Percentiles rank a stretch among this genome's conserved stretches.
Conservation (phyloP, 2,329 filamentous ascomycete species). For the Trichoderma breve region DNA sequence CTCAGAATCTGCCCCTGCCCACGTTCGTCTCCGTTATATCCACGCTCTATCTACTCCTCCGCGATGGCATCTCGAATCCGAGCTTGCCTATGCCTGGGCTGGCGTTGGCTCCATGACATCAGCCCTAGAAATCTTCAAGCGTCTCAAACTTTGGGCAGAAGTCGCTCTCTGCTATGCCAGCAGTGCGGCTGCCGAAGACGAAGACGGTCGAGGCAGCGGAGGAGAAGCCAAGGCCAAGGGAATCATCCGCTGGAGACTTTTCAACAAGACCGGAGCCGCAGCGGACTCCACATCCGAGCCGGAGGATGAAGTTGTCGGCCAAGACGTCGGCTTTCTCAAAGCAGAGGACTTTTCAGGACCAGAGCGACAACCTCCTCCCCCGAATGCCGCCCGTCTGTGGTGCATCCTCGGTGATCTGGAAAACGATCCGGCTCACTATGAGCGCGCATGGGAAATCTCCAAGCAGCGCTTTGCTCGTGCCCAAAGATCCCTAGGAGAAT, state of each 20-base stretch:
- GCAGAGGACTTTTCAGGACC: conserved; percentile 56
- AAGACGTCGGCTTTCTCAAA: conserved; percentile 57
- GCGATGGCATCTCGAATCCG: conserved; percentile 90
- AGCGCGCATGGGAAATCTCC: conserved; percentile 85
- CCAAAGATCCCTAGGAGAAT: conserved; percentile 80
- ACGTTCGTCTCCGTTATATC: conserved; percentile 76
- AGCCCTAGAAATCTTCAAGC: conserved; percentile 92
- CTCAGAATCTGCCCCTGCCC: conserved; percentile 73
- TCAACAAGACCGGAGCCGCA: conserved; percentile 55
- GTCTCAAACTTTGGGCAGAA: conserved; percentile 91
- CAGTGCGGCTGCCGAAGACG: conserved; percentile 56
- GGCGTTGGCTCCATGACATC: conserved; percentile 82
- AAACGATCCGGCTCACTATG: conserved; percentile 69
- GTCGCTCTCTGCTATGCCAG: conserved; percentile 83
- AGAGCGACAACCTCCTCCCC: conserved; percentile 66
- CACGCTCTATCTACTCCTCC: conserved; percentile 81
- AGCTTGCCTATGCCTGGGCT: conserved; percentile 91
- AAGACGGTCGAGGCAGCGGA: conserved; percentile 51
- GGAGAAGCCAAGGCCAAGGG: conserved; percentile 77
- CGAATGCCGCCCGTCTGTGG: conserved; percentile 82
- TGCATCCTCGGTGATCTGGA: conserved; percentile 94
- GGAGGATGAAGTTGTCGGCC: conserved; percentile 49
- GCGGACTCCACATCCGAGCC: conserved; percentile 35
- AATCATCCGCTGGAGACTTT: conserved; percentile 76
- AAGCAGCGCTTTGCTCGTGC: conserved; percentile 78